phyloP scores from a whole-genome alignment of 2,329 filamentous ascomycete species.

The Teratosphaeria destructans region DNA sequence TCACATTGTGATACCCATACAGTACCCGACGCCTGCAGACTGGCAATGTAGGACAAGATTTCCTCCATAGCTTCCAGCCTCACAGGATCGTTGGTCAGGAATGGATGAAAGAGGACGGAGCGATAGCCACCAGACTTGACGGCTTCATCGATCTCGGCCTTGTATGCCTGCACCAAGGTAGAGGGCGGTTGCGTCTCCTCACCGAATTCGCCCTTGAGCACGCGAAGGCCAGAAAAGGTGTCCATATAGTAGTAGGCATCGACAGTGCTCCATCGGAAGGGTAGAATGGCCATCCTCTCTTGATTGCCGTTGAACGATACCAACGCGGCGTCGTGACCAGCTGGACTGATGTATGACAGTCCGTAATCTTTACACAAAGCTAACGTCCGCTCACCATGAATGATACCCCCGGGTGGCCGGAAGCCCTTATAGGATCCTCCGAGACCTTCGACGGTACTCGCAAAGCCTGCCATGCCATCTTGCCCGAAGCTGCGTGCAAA shows the following conservation, averaged over 20 bases:
- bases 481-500: slow-evolving; percentile 19
- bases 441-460: not conserved
- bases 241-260: slow-evolving; percentile 28
- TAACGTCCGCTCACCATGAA: slow-evolving; percentile 22
- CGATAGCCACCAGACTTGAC: slow-evolving; percentile 19
- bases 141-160: slow-evolving; percentile 19
- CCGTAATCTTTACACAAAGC: slow-evolving; percentile 19
- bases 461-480: slow-evolving; percentile 13
- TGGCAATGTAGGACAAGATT: slow-evolving; percentile 17
- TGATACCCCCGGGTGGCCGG: slow-evolving; percentile 22
- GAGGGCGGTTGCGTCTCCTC: slow-evolving; percentile 12
- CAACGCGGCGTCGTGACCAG: slow-evolving; percentile 19
- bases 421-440: slow-evolving; percentile 18
- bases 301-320: slow-evolving; percentile 6
- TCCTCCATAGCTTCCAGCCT: slow-evolving; percentile 18
- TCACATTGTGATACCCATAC: slow-evolving; percentile 22
- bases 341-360: slow-evolving; percentile 24
- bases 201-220: slow-evolving; percentile 15
- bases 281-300: slow-evolving; percentile 15
- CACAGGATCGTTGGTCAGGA: slow-evolving; percentile 17
- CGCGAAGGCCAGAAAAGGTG: slow-evolving; percentile 17
- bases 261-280: slow-evolving; percentile 22
- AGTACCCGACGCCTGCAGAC: slow-evolving; percentile 15
- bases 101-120: slow-evolving; percentile 25
- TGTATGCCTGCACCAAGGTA: slow-evolving; percentile 13